Percentiles rank a stretch among this genome's conserved stretches.
These are phyloP conservation scores for Chenopodium berlandieri DNA, from an alignment of 148 eudicot species.

Conservation along the genomic window DNA sequence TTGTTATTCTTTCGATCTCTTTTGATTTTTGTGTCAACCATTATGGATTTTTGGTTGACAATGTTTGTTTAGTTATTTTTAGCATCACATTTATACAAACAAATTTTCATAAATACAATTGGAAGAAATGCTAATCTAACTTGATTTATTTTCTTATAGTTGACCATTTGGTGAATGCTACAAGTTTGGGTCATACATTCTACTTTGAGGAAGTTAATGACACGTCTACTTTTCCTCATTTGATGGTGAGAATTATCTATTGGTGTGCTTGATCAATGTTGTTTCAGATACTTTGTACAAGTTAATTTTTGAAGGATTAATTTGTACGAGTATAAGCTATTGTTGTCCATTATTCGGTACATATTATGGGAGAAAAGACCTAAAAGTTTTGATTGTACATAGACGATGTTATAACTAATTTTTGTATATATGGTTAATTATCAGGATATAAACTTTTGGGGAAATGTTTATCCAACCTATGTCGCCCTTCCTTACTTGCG, in stretches of 20 bases:
- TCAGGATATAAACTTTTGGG: conserved; percentile 96
- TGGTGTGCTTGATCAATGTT: neutral
- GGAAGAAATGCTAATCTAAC: neutral
- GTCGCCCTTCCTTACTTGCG: conserved; percentile 77
- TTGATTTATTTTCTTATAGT: conserved; percentile 40
- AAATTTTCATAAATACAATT: too few species aligned
- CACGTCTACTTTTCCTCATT: conserved; percentile 63
- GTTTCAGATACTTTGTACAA: neutral
- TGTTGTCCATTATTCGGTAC: neutral
- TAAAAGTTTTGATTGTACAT: neutral
- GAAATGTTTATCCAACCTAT: conserved; percentile 88
- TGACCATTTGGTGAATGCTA: conserved; percentile 90
- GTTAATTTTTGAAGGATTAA: too few species aligned
- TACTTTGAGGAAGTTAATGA: conserved; percentile 84
- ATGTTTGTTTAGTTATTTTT: too few species aligned
- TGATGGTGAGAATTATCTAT: conserved; percentile 48
- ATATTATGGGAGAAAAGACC: neutral
- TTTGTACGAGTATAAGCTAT: too few species aligned
- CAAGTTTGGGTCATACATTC: conserved; percentile 84
- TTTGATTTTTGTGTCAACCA: too few species aligned
- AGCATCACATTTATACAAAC: too few species aligned
- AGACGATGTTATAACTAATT: too few species aligned
- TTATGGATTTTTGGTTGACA: too few species aligned
- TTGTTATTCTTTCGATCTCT: too few species aligned
- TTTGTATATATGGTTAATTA: neutral